phyloP scores from a whole-genome alignment of 495 filamentous ascomycete species.

The Trypethelium eluteriae region DNA sequence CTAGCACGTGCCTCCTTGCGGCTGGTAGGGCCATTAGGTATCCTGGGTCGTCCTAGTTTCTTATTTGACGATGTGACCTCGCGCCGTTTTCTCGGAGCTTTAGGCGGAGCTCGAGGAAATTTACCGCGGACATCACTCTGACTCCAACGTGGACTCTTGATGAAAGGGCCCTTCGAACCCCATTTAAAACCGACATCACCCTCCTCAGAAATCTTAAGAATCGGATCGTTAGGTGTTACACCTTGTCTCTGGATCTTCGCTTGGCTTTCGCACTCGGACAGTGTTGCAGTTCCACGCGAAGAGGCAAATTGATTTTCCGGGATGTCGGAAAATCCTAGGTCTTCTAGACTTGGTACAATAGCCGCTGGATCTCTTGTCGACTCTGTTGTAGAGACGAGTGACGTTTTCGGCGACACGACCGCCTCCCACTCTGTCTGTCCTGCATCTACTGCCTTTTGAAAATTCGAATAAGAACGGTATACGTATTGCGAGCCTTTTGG shows the following conservation, averaged over 20 bases:
- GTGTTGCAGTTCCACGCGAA: background rate
- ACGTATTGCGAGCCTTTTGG: slow-evolving; percentile 49
- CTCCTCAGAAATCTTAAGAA: background rate
- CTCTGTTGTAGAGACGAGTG: slow-evolving; percentile 30
- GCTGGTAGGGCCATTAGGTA: slow-evolving; percentile 17
- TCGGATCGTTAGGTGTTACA: background rate
- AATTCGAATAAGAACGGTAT: slow-evolving; percentile 51
- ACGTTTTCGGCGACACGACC: slow-evolving; percentile 37
- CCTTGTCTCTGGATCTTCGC: slow-evolving; percentile 10
- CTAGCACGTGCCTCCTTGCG: background rate
- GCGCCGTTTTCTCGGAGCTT: background rate
- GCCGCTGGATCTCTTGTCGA: slow-evolving; percentile 24
- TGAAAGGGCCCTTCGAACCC: background rate
- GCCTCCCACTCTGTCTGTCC: slow-evolving; percentile 53
- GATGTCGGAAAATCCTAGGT: background rate
- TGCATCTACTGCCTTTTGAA: slow-evolving; percentile 49
- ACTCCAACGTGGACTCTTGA: background rate
- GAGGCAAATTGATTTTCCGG: background rate
- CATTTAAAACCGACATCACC: background rate
- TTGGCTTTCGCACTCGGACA: slow-evolving; percentile 9
- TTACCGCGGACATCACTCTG: background rate
- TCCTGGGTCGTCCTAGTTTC: slow-evolving; percentile 25
- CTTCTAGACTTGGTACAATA: background rate
- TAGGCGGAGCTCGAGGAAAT: background rate
- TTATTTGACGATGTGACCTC: background rate